A percentile compares a stretch with the other conserved stretches of the same genome.
These are phyloP conservation scores for Ogataea polymorpha DNA, from an alignment of 805 yeast species.

Conservation along the genomic window DNA sequence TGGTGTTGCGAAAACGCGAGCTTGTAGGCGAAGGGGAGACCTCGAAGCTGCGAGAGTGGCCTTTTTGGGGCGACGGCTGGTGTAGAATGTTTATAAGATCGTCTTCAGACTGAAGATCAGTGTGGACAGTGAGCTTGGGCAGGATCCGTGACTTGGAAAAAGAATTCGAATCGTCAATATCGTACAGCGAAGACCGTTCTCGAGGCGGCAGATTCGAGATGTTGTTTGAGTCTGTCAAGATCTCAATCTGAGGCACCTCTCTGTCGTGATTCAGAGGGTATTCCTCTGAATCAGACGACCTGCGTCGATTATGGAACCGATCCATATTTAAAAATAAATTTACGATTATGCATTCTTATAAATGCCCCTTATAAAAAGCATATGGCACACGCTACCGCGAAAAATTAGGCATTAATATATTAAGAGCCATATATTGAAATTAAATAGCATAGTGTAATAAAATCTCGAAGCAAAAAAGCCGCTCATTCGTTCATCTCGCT, in stretches of 20 bases:
- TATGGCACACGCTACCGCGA: background rate
- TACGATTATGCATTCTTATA: background rate
- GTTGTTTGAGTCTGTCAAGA: constrained; percentile 6
- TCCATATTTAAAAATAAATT: background rate
- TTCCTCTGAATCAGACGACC: constrained; percentile 1
- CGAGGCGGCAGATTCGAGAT: constrained; percentile 2
- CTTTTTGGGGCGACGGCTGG: constrained; percentile 1
- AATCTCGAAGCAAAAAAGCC: background rate
- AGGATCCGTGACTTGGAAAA: constrained; percentile 3
- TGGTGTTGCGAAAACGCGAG: constrained; percentile 2
- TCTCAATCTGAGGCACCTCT: constrained; percentile 3
- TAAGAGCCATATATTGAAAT: too few species aligned
- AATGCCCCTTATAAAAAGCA: background rate
- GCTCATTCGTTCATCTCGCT: constrained; percentile 1
- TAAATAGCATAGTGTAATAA: background rate
- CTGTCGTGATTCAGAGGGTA: background rate
- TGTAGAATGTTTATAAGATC: constrained; percentile 1
- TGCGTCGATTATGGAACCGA: background rate
- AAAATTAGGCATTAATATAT: too few species aligned
- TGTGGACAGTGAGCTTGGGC: constrained; percentile 6
- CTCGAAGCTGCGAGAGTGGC: background rate
- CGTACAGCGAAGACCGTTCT: constrained; percentile 5
- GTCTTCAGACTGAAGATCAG: background rate
- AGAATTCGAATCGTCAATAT: constrained; percentile 1
- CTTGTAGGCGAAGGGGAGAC: constrained; percentile 1